These are phyloP conservation scores for Blakeslea trispora DNA, from an alignment of 371 early-diverging fungal genomes.

Conservation along the genomic window DNA sequence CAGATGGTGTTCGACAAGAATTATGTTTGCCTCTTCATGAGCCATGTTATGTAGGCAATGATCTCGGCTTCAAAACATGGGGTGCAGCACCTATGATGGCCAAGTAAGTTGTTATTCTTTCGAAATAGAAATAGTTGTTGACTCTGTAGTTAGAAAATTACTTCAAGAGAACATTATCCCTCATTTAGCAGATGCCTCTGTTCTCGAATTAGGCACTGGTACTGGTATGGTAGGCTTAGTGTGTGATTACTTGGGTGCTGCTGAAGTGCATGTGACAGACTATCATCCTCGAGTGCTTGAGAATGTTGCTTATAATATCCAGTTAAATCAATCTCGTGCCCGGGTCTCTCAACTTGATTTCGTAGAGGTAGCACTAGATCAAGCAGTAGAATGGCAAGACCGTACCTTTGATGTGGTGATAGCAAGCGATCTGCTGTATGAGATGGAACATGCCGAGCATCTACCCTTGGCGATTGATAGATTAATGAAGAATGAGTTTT, in stretches of 20 bases:
- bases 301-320: slow-evolving; percentile 45
- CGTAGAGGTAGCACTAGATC: slow-evolving; percentile 32
- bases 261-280: slow-evolving; percentile 40
- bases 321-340: slow-evolving; percentile 34
- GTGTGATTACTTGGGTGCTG: slow-evolving; percentile 44
- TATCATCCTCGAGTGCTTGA: slow-evolving; percentile 50
- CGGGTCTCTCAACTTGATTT: slow-evolving; percentile 42
- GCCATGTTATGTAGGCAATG: slow-evolving; percentile 49
- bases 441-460: slow-evolving; percentile 51
- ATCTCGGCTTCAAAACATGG: slow-evolving; percentile 55
- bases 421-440: slow-evolving; percentile 51
- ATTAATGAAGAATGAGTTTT: slow-evolving; percentile 41
- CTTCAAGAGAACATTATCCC: slow-evolving; percentile 45
- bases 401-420: slow-evolving; percentile 40
- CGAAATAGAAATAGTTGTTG: no score
- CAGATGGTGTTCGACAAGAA: slow-evolving; percentile 28
- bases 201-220: slow-evolving; percentile 45
- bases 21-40: slow-evolving; percentile 40
- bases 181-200: slow-evolving; percentile 21
- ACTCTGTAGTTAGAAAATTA: slow-evolving; percentile 28
- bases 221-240: slow-evolving; percentile 49
- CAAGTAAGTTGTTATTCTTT: slow-evolving; percentile 51
- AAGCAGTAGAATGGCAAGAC: slow-evolving; percentile 28
- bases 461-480: slow-evolving; percentile 42
- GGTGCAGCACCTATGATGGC: slow-evolving; percentile 52